Evolutionary conservation across 2,329 filamentous ascomycete species (phyloP).

Genomic region (Penicillium sp.): DNA sequence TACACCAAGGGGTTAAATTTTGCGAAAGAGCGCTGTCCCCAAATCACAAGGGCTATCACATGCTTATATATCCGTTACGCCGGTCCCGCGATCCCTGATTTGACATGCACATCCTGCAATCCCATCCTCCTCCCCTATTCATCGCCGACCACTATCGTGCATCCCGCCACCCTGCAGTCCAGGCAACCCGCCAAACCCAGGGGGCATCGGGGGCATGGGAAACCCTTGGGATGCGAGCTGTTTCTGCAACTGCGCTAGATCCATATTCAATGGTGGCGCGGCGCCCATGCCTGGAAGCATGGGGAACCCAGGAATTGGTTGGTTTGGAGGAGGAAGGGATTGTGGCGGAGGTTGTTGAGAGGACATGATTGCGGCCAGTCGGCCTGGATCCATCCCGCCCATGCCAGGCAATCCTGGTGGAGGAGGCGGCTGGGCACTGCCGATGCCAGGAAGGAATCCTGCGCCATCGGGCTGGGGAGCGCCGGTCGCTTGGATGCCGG

Average conservation of each 20-base stretch:
- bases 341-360: conserved; percentile 47
- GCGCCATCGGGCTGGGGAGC: conserved; percentile 57
- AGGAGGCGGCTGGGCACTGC: conserved; percentile 45
- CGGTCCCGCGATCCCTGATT: conserved; percentile 15
- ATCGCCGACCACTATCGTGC: conserved; percentile 60
- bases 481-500: conserved; percentile 52
- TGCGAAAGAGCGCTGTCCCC: conserved; percentile 19
- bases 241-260: conserved; percentile 42
- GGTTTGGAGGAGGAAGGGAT: conserved; percentile 28
- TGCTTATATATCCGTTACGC: conserved; percentile 26
- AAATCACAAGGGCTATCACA: conserved; percentile 14
- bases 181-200: conserved; percentile 34
- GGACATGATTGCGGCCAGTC: conserved; percentile 46
- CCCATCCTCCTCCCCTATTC: background rate
- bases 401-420: conserved; percentile 38
- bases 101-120: conserved; percentile 8
- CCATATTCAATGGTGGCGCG: conserved; percentile 48
- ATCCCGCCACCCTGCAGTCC: conserved; percentile 39
- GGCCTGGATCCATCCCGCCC: conserved; percentile 52
- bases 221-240: conserved; percentile 41
- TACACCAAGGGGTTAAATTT: conserved; percentile 19
- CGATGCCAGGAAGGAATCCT: conserved; percentile 51
- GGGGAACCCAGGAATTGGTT: conserved; percentile 41
- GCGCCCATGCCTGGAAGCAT: conserved; percentile 51
- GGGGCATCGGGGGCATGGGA: conserved; percentile 41